These are phyloP conservation scores for Dipteronia dyeriana DNA, from an alignment of 345 rosid species.

Conservation along the genomic window DNA sequence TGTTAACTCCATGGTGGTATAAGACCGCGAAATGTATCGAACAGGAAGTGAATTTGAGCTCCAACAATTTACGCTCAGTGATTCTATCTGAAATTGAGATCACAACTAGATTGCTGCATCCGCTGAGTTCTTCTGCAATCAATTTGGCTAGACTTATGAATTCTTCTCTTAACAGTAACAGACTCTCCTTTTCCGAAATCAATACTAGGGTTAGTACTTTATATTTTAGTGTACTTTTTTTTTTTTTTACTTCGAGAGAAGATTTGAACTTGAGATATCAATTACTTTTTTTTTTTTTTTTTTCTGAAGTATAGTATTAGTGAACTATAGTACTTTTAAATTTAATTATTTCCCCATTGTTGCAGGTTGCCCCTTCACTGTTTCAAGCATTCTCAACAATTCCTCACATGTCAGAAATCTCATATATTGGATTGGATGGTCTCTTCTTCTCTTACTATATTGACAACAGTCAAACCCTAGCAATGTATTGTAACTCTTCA, in stretches of 20 bases:
- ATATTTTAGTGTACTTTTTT: too few species aligned
- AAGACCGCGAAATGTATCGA: slow-evolving; percentile 17
- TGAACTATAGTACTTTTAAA: too few species aligned
- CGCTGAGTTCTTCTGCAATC: slow-evolving; percentile 34
- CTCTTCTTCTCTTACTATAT: slow-evolving; percentile 34
- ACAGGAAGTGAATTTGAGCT: slow-evolving; percentile 11
- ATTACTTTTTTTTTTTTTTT: too few species aligned
- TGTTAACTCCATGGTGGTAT: slow-evolving; percentile 38
- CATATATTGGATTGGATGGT: slow-evolving; percentile 48
- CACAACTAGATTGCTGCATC: slow-evolving; percentile 20
- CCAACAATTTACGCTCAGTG: slow-evolving; percentile 14
- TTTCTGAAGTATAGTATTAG: too few species aligned
- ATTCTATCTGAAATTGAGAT: slow-evolving; percentile 33
- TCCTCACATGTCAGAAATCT: slow-evolving; percentile 43
- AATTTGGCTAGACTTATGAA: slow-evolving; percentile 29
- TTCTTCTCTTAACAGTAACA: slow-evolving; percentile 26
- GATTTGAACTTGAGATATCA: too few species aligned
- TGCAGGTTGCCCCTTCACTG: slow-evolving; percentile 45
- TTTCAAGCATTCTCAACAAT: slow-evolving; percentile 38
- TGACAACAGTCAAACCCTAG: slow-evolving; percentile 30
- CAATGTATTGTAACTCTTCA: slow-evolving; percentile 36
- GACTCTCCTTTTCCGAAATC: slow-evolving; percentile 22
- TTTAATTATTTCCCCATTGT: not conserved
- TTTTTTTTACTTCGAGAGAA: too few species aligned
- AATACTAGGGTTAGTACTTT: slow-evolving; percentile 29